Evolutionary conservation across 768 basidiomycete species (phyloP), one percentile per base, ranked within the genome.

Genomic region (Hericium alpestre): DNA sequence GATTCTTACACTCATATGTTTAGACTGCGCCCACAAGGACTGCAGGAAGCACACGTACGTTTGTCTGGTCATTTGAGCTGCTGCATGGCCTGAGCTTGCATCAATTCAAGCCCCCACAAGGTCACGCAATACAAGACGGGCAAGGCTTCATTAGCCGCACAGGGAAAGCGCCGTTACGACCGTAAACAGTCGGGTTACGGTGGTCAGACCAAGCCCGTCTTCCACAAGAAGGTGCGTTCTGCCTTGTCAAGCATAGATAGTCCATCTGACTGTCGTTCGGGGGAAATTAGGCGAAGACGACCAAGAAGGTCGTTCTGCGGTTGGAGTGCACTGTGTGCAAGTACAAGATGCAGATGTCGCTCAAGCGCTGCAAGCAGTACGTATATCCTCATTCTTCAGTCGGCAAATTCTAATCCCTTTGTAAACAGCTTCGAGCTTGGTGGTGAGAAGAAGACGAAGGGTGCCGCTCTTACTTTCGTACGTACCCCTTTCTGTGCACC

Each of bases 51-150:
- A 96, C 82, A 95, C 92, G 89, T 93, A 77, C 56, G 90, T 76
- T 40, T n/a, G 8, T 20, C 58, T 48, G 54, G 20, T 43, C 1
- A 15, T 16, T 11, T 49, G 11, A 18, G n/a, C 8, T 23, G 11
- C 47, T 56, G 58, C 54, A 46, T 51, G 58, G 53, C 43, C 37
- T 54, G 27, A 38, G 56, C 27, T 47, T 66, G 57, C 53, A 55
- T 46, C 11, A 60, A 63, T 54, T 66, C 51, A 69, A 93, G 91
- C 62, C 94, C 94, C 58, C 95, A 98, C 79, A 99, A 99, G 76
- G 95, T 99, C 68, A 97, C 95, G 58, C 95, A 99, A 73, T 99
- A 98, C 84, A 99, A 99, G 87, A 96, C 92, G 83, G 96, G 96
- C 72, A 98, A 99, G 78, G 95, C 92, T 71, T 98, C 96, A 59